Evolutionary conservation across 2,329 filamentous ascomycete genomes (phyloP), one percentile per base, ranked within the genome.

Genomic region (Talaromyces pinophilus): DNA sequence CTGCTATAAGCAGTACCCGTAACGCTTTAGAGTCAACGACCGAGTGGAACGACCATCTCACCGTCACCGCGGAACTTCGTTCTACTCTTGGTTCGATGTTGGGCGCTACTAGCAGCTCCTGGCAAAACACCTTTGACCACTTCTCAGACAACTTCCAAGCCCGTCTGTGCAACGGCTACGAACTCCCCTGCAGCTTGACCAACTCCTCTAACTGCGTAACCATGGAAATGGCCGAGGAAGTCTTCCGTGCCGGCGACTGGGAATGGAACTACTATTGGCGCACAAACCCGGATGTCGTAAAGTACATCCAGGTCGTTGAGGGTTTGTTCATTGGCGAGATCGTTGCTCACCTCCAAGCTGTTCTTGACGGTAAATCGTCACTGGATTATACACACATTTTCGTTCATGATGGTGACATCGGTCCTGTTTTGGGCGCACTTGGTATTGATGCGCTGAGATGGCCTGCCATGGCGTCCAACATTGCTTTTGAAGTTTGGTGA

Each of bases 191-290:
- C 65, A 71, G 71, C 48, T 4, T 74, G 1, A 65, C 66, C 0
- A 71, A 79, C 57, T 64, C 66, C 0, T 71, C 72, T 0, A 64
- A 70, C 2, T 80, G 78, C 61, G 77, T 76, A n/a, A 78, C 71
- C 0, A 67, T 50, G 38, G 64, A 70, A 0, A 75, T 78, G 67
- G 77, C 75, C 0, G 64, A 79, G 1, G 73, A 78, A 61, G 77
- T 77, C 8, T 80, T 80, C 69, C 76, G 78, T 35, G 77, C 77
- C 1, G 78, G 78, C 5, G 78, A 80, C 59, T 80, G 78, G 78
- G 76, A 78, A 62, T 80, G 77, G 75, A 79, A 80, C 57, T 80
- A 79, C 69, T 79, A 76, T 69, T 80, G 76, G 76, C 74, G 77
- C 7, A 68, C 69, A 3, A 79, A 76, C 48, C 70, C 72, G 0